Evolutionary conservation across 768 basidiomycete species (phyloP), one percentile per base, ranked within the genome.

Genomic region (Dentipellis fragilis): DNA sequence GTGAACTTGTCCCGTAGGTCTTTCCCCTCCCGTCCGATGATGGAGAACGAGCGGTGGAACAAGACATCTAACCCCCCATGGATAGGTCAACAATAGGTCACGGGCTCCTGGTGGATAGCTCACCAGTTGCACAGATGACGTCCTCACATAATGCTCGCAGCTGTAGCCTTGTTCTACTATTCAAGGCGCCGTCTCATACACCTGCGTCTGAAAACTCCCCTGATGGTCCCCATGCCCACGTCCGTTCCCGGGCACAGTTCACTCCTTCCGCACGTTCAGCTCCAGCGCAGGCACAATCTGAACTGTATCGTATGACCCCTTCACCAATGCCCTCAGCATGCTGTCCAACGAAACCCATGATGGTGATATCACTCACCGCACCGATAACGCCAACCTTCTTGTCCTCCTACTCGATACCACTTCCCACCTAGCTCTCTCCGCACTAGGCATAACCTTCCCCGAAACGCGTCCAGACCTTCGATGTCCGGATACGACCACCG

Each of bases 401-500:
- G 51, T 75, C 71, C 38, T 68, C 69, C 80, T 81, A 81, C 55
- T 71, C 70, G 8, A 75, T 73, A 11, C 76, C 12, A 75, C 74
- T 63, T 74, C 64, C 78, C 77, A 79, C 3, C 62, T 61, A 42
- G 64, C 65, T 10, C 62, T 58, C 2, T 76, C 64, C 0, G 84
- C 85, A 21, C 80, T 80, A 60, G 87, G 86, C 1, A 83, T 67
- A 10, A 84, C 65, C 51, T 69, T 4, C 85, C 85, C 58, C 75
- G 68, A 67, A 82, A 87, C 10, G 67, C 70, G 10, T 79, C 66
- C 29, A 85, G 64, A 1, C 83, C 84, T 14, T 71, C 65, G 49
- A 87, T 84, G 49, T 81, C 75, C 2, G 84, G 85, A 85, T 83
- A 86, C 23, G 74, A 70, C 84, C 83, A 86, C 9, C 79, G 67